Evolutionary conservation across 306 rosid genomes (phyloP), one percentile per base, ranked within the genome.

Genomic region (Castanopsis chinensis): DNA sequence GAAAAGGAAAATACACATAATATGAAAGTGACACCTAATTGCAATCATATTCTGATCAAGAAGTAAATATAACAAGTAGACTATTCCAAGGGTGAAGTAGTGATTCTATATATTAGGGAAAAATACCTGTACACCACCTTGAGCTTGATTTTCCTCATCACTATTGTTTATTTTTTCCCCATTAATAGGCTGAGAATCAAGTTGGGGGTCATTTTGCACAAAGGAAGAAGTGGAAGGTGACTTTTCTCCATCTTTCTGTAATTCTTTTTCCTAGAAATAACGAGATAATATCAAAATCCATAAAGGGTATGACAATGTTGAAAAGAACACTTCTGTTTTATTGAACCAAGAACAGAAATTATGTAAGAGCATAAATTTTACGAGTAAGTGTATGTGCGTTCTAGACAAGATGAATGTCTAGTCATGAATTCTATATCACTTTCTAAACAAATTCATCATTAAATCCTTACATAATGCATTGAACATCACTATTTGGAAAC

Each of bases 241-340:
- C 33, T 73, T 78, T 51, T 88, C 88, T 72, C 41, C 92, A 77
- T 74, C 83, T 85, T 69, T 73, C 69, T 77, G 79, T 21, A n/a
- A 89, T 71, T 88, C 87, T 73, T 91, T 83, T 68, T 88, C 94
- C 97, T 92, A 72, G 51, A 67, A 71, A 68, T 51, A 72, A 69
- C 73, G 12, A 74, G 74, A 76, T 78, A 52, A 78, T 33, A 76
- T 18, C 61, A n/a, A 56, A 65, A 78, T 73, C 70, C 85, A 71
- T 43, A 13, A 67, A 27, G 20, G 76, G 75, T 17, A 45, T 54
- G 60, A 8, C 72, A 30, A 69, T 18, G 21, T 33, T 17, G 27
- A 33, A 65, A 32, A 67, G 23, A 67, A 19, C 17, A 67, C 3
- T 33, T 19, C 37, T 35, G 70, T 15, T 67, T 35, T 30, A 67